Percentiles rank a stretch among this genome's conserved stretches.
Evolutionary conservation across 2,329 filamentous ascomycete genomes (phyloP).

Genomic region (Aureobasidium sp.): DNA sequence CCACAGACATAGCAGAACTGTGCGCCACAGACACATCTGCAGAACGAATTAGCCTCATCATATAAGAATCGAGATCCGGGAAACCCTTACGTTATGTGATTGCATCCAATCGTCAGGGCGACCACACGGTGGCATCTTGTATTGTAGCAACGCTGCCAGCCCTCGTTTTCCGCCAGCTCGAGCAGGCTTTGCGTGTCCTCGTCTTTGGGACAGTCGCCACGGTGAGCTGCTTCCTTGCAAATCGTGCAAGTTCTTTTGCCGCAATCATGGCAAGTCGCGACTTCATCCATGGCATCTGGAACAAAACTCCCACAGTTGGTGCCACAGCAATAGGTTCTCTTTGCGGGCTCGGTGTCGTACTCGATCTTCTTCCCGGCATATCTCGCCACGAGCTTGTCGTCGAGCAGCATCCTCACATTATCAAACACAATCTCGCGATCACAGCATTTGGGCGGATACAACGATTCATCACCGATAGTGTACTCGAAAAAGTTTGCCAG

Average conservation of each 20-base stretch:
- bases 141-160: constrained; percentile 4
- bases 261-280: background rate
- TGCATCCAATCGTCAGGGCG: background rate
- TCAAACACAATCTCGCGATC: background rate
- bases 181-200: background rate
- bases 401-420: background rate
- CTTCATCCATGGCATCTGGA: background rate
- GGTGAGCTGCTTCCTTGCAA: background rate
- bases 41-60: background rate
- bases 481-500: background rate
- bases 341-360: background rate
- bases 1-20: constrained; percentile 13
- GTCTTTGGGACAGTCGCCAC: constrained; percentile 1
- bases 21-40: background rate
- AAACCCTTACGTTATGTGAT: constrained; percentile 1
- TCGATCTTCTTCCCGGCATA: background rate
- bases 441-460: background rate
- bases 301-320: background rate
- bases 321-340: background rate
- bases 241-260: background rate
- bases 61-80: background rate
- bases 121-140: background rate
- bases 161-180: background rate
- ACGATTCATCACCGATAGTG: background rate
- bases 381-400: background rate